Percentiles rank a stretch among this genome's conserved stretches.
These are phyloP conservation scores for Monosporascus sp. DNA, from an alignment of 2,329 filamentous ascomycete genomes.

Conservation along the genomic window DNA sequence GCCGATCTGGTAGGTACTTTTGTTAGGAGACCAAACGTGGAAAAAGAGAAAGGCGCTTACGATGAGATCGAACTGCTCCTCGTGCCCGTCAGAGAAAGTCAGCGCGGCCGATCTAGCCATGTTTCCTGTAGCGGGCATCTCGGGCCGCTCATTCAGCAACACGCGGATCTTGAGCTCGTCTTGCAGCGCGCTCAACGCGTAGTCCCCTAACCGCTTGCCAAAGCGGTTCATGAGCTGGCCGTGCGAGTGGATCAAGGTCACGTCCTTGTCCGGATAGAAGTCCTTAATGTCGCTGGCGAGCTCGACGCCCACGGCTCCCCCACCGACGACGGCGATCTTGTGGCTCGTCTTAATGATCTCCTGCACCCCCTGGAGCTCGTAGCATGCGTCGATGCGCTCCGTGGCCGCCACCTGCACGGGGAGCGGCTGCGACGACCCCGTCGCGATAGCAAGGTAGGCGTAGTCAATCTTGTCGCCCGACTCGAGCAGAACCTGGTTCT, in stretches of 20 bases:
- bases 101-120: conserved; percentile 16
- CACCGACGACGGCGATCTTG: conserved; percentile 34
- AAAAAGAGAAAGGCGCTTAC: conserved; percentile 15
- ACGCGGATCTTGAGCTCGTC: conserved; percentile 33
- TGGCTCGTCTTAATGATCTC: conserved; percentile 18
- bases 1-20: conserved; percentile 29
- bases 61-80: conserved; percentile 34
- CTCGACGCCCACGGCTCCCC: conserved; percentile 46
- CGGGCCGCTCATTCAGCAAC: conserved; percentile 30
- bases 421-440: conserved; percentile 28
- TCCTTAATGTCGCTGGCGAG: conserved; percentile 43
- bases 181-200: conserved; percentile 26
- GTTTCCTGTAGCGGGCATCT: neutral
- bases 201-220: conserved; percentile 33
- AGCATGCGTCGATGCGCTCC: conserved; percentile 23
- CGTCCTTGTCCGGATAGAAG: conserved; percentile 39
- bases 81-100: conserved; percentile 25
- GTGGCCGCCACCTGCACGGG: conserved; percentile 27
- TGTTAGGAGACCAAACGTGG: no score
- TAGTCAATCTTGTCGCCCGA: conserved; percentile 32
- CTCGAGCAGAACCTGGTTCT: conserved; percentile 25
- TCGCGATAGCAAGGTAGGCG: conserved; percentile 39
- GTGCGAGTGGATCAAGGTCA: conserved; percentile 44
- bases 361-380: conserved; percentile 28
- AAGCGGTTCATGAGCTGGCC: conserved; percentile 35